Evolutionary conservation across 2,329 filamentous ascomycete genomes (phyloP).

Genomic region (Calonectria honghensis): DNA sequence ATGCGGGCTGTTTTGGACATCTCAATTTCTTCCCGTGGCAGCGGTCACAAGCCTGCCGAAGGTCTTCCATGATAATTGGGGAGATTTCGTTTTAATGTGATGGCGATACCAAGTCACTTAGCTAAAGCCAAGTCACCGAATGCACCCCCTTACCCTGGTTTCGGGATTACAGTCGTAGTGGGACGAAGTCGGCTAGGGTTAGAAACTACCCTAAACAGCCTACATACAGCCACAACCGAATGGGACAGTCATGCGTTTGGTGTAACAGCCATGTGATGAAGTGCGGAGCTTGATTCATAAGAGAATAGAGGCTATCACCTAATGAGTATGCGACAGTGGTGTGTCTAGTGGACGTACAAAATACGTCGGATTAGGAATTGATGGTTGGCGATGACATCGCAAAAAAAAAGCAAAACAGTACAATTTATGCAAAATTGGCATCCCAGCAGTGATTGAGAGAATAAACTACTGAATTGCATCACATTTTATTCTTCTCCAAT

Average conservation of each 20-base stretch:
- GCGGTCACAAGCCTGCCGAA: conserved; percentile 63
- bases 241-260: too few species aligned
- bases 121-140: neutral
- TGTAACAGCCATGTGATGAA: neutral
- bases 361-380: neutral
- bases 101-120: neutral
- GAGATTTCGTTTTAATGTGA: neutral
- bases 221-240: conserved; percentile 4
- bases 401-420: neutral
- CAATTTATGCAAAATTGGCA: neutral
- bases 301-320: neutral
- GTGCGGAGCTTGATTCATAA: neutral
- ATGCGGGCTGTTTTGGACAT: conserved; percentile 64
- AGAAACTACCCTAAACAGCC: conserved; percentile 3
- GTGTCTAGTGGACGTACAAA: neutral
- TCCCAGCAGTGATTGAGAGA: too few species aligned
- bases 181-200: conserved; percentile 3
- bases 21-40: conserved; percentile 69
- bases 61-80: conserved; percentile 47
- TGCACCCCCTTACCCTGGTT: neutral
- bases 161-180: neutral
- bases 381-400: neutral
- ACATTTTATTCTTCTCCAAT: neutral
- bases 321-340: neutral
- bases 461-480: neutral